Conservation (phyloP, 345 rosid species). For the Salix dunnii region DNA sequence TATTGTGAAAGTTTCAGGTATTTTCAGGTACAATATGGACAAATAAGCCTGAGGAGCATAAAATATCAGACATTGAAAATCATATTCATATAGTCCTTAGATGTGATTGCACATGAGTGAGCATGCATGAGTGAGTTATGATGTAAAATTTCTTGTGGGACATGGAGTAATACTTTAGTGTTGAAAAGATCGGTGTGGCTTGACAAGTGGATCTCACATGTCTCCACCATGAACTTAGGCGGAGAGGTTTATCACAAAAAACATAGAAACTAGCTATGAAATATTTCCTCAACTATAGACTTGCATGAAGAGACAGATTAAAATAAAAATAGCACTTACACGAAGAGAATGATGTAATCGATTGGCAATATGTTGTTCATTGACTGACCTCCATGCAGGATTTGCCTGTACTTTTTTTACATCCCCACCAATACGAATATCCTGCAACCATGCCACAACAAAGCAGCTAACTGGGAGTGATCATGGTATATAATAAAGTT, state of each 20-base stretch:
- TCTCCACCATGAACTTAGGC: no score
- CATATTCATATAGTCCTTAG: no score
- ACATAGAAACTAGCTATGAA: no score
- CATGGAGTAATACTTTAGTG: no score
- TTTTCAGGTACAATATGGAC: conserved; percentile 78
- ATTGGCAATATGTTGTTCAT: conserved; percentile 70
- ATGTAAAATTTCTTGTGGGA: no score
- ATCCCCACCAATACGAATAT: conserved; percentile 72
- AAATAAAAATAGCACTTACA: conserved; percentile 41
- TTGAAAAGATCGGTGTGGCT: no score
- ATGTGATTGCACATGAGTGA: no score
- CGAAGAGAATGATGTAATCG: conserved; percentile 68
- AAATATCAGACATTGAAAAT: no score
- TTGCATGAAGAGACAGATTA: background rate
- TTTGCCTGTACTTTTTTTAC: conserved; percentile 32
- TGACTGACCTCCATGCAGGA: conserved; percentile 43
- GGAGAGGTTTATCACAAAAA: no score
- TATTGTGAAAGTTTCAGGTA: conserved; percentile 68
- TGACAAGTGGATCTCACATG: no score
- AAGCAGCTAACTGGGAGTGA: conserved; percentile 14
- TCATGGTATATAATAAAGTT: background rate
- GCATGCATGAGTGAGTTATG: no score
- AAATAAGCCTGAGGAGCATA: conserved; percentile 32
- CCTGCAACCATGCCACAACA: conserved; percentile 40
- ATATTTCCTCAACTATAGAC: no score